Evolutionary conservation across 2,329 filamentous ascomycete genomes (phyloP).

Genomic region (Trichophyton mentagrophytes): DNA sequence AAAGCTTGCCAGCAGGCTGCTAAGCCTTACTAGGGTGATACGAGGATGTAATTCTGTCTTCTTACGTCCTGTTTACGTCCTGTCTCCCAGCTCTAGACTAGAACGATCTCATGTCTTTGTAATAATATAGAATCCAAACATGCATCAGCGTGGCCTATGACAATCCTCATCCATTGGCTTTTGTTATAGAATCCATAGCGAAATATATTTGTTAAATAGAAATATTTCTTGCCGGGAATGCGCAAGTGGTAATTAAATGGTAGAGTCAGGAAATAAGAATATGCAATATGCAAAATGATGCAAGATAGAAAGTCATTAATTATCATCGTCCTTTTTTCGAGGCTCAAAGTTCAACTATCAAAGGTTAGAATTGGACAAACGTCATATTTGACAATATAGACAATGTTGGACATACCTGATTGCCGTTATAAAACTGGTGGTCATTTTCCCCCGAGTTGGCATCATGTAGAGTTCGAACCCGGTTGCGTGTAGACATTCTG

Average conservation of each 20-base stretch:
- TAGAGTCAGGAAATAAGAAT: not conserved
- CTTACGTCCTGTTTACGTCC: not conserved
- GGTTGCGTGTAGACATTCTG: conserved; percentile 14
- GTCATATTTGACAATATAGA: conserved; percentile 19
- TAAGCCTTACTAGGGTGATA: conserved; percentile 48
- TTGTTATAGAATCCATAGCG: not conserved
- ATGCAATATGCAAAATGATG: not conserved
- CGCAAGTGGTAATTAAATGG: not conserved
- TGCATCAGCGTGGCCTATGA: not conserved
- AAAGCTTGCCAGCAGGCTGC: conserved; percentile 76
- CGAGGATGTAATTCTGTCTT: not conserved
- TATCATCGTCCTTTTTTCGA: conserved; percentile 46
- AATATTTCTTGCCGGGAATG: not conserved
- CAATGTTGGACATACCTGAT: conserved; percentile 49
- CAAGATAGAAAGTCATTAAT: conserved; percentile 12
- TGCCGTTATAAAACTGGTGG: conserved; percentile 79
- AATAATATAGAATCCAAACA: not conserved
- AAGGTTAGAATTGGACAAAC: not conserved
- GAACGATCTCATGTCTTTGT: conserved; percentile 2
- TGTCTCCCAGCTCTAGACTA: not conserved
- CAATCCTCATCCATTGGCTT: not conserved
- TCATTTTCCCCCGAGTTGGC: conserved; percentile 43
- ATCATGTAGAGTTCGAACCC: conserved; percentile 43
- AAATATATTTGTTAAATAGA: not conserved
- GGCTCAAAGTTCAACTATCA: conserved; percentile 55